Percentiles rank a stretch among this genome's conserved stretches.
phyloP scores from a whole-genome alignment of 2,329 filamentous ascomycete species.

The Epichloe sp. region DNA sequence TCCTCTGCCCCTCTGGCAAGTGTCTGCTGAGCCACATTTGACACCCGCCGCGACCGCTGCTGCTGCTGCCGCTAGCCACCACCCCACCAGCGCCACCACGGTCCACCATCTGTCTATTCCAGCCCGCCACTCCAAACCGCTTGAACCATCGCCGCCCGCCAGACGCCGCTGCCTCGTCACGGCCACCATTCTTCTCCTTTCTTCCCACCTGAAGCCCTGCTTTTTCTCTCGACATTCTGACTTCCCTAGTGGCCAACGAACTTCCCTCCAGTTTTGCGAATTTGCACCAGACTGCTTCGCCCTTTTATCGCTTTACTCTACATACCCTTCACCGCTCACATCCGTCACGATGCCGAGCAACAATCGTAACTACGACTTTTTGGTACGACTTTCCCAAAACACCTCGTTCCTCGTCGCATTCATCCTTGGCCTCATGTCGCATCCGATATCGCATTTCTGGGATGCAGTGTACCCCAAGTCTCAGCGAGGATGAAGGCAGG shows the following conservation, averaged over 20 bases:
- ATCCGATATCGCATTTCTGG: background rate
- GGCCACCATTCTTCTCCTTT: conserved; percentile 3
- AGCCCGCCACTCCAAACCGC: conserved; percentile 1
- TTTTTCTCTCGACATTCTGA: conserved; percentile 1
- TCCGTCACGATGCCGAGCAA: conserved; percentile 74
- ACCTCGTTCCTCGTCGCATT: conserved; percentile 7
- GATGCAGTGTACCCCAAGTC: too few relatives aligned
- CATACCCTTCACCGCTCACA: conserved; percentile 5
- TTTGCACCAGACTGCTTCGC: background rate
- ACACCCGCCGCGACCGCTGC: background rate
- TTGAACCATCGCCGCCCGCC: conserved; percentile 4
- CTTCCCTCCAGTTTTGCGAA: background rate
- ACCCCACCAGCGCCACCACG: too few relatives aligned
- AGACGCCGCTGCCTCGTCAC: conserved; percentile 6
- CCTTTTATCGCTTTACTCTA: background rate
- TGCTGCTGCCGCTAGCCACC: background rate
- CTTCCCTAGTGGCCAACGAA: background rate
- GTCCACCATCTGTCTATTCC: too few relatives aligned
- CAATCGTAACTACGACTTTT: conserved; percentile 97
- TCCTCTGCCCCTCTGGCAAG: background rate
- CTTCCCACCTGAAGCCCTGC: background rate
- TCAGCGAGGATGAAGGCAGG: background rate
- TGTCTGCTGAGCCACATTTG: background rate
- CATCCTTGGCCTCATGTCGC: background rate
- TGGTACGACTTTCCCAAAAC: conserved; percentile 47